Evolutionary conservation across 2,329 filamentous ascomycete species (phyloP), one percentile per base, ranked within the genome.

Genomic region (Ceratocystis eucalypticola): DNA sequence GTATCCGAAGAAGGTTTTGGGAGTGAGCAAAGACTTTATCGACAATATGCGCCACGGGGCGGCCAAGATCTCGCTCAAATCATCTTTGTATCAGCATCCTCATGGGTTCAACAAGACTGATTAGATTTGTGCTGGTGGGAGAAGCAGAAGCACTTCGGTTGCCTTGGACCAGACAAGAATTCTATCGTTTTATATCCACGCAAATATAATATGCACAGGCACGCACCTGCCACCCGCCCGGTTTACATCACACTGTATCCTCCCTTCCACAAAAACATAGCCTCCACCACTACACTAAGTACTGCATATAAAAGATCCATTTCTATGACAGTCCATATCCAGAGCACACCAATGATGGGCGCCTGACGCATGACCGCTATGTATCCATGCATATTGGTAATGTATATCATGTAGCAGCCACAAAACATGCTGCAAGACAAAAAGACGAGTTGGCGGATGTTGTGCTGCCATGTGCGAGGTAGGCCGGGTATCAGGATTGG

Each of bases 301-400:
- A 87, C 77, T 0, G 88, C 89, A 72, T 83, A 85, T 0, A 79
- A 72, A 50, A 96, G 77, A 66, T 90, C 82, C 76, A 96, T 82
- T 77, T 99, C 94, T 61, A 97, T 81, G 25, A 97, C 87, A 41
- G 88, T 85, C 91, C 93, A 97, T 3, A 97, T 82, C 92, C 93
- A 97, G 20, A 97, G 75, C 50, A 89, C 93, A 0, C 91, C 94
- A 15, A 96, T 75, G 4, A 91, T 86, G n/a, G 94, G 94, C 0
- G 91, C 88, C 69, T 85, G 86, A 78, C 96, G 95, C 90, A 97
- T 92, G 22, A 96, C 86, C 5, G 88, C 88, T 71, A 95, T 85
- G 72, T 96, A 97, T 3, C 87, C 84, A 70, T 86, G 84, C 37
- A 79, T 81, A 72, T 96, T 97, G 30, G 88, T 91, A 65, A 92